Evolutionary conservation across 768 basidiomycete genomes (phyloP).

Genomic region (Termitomyces sp.): DNA sequence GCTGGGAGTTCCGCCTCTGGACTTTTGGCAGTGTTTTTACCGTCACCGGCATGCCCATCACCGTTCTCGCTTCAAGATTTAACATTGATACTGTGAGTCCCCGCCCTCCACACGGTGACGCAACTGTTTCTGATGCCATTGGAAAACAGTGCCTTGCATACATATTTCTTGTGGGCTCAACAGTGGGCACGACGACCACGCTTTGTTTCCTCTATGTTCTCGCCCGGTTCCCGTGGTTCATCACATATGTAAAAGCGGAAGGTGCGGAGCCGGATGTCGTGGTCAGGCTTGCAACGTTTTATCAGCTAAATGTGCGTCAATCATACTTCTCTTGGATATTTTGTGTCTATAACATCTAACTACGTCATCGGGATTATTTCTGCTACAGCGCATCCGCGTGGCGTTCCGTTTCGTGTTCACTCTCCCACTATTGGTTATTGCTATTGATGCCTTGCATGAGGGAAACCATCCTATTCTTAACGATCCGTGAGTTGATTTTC

Average conservation of each 20-base stretch:
- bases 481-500: conserved; percentile 44
- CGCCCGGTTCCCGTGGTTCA: conserved; percentile 63
- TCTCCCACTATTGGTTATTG: conserved; percentile 61
- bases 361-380: not conserved
- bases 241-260: conserved; percentile 63
- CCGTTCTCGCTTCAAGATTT: conserved; percentile 53
- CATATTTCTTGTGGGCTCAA: conserved; percentile 71
- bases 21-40: conserved; percentile 59
- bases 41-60: conserved; percentile 68
- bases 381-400: conserved; percentile 57
- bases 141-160: conserved; percentile 58
- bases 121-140: conserved; percentile 4
- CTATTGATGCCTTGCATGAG: conserved; percentile 53
- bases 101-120: not conserved
- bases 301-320: conserved; percentile 68
- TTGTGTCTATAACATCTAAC: not conserved
- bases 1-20: conserved; percentile 77
- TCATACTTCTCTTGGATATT: not conserved
- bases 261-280: conserved; percentile 75
- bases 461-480: conserved; percentile 39
- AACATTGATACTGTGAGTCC: conserved; percentile 52
- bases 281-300: conserved; percentile 68
- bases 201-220: conserved; percentile 70
- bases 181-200: conserved; percentile 62
- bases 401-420: conserved; percentile 74